Evolutionary conservation across 305 asterid genomes (phyloP), one percentile per base, ranked within the genome.

Genomic region (Nicotiana rustica): DNA sequence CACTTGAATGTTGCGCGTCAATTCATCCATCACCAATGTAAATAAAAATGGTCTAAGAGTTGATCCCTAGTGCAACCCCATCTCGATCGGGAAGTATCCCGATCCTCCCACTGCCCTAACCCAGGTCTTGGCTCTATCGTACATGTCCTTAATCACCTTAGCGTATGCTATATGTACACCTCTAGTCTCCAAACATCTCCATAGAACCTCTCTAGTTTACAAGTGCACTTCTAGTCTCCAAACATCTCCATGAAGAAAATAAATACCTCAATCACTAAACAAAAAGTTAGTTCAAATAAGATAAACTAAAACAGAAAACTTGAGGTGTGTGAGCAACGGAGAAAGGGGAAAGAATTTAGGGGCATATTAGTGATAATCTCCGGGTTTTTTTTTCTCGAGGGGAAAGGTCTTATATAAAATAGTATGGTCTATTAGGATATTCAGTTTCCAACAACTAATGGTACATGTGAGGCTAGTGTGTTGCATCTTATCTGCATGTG

Each of bases 381-480:
- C 33, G 75, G 25, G 13, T 25, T 25, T 67, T 33, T 33, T 67
- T 6, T 67, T 21, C 49, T 67, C 49, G 52, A 7, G 12, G 71
- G 71, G 35, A 12, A 1, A 17, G 75, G 75, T 66, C 38, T 67
- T 47, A 33, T 67, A 33, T 15, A 15, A 33, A 15, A 31, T 31
- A 31, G 33, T 31, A 31, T 31, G 33, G 33, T 31, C 33, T 31
- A 31, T 31, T 14, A 67, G 21, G 25, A 67, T 67, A 67, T 35
- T 67, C 9, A 6, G 49, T 35, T 33, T 67, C 21, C 73, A 67
- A 18, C 73, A 67, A 67, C 73, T 15, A 33, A 67, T 14, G 73
- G 14, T 67, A 15, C 15, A 67, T 33, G 49, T 67, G 73, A 33
- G 73, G 73, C 73, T 67, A 67, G 73, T 33, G 49, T 67, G 47